Evolutionary conservation across 2,329 filamentous ascomycete species (phyloP).

Genomic region (Talaromyces rugulosus): DNA sequence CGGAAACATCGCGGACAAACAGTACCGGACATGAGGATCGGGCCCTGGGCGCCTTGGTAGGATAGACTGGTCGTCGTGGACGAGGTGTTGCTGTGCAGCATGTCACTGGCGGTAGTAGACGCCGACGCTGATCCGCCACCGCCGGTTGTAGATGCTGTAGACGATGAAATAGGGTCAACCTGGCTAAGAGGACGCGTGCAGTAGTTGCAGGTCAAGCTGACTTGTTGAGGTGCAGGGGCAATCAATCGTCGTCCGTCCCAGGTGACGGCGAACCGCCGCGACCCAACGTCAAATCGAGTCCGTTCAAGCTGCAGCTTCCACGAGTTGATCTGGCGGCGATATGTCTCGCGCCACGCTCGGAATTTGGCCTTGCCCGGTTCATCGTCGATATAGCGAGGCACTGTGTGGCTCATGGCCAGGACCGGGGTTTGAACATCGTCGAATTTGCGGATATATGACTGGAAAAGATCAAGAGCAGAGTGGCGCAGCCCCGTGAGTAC

Average conservation of each 20-base stretch:
- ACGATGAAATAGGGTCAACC: slow-evolving; percentile 31
- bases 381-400: slow-evolving; percentile 56
- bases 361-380: slow-evolving; percentile 49
- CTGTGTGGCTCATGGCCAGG: slow-evolving; percentile 55
- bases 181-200: slow-evolving; percentile 56
- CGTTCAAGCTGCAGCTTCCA: slow-evolving; percentile 60
- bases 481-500: slow-evolving; percentile 59
- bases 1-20: slow-evolving; percentile 59
- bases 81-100: slow-evolving; percentile 2
- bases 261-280: slow-evolving; percentile 49
- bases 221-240: slow-evolving; percentile 48
- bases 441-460: slow-evolving; percentile 56
- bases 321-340: slow-evolving; percentile 57
- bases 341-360: slow-evolving; percentile 58
- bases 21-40: slow-evolving; percentile 42
- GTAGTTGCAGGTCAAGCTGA: slow-evolving; percentile 57
- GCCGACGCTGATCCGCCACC: slow-evolving; percentile 27
- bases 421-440: slow-evolving; percentile 61
- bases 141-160: slow-evolving; percentile 28
- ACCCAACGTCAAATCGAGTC: slow-evolving; percentile 56
- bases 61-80: slow-evolving; percentile 4
- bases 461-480: slow-evolving; percentile 56
- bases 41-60: slow-evolving; percentile 9
- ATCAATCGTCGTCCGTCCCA: slow-evolving; percentile 48
- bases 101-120: slow-evolving; percentile 6